Percentiles rank a stretch among this genome's conserved stretches.
phyloP scores from a whole-genome alignment of 2,329 filamentous ascomycete species.

The Pseudocercospora musae region DNA sequence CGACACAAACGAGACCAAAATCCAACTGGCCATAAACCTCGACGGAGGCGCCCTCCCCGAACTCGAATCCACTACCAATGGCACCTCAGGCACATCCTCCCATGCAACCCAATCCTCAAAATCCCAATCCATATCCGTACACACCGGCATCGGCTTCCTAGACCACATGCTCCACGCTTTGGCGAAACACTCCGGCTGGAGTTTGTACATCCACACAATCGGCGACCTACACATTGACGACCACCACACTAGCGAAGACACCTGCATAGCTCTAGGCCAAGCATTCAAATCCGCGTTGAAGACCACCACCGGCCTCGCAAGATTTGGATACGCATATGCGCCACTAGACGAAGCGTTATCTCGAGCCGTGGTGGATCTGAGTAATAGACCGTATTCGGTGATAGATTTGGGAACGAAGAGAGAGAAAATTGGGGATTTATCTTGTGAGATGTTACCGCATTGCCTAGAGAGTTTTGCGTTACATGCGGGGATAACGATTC shows the following conservation, averaged over 20 bases:
- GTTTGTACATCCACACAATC: slow-evolving; percentile 73
- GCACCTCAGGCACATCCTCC: slow-evolving; percentile 55
- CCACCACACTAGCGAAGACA: slow-evolving; percentile 96
- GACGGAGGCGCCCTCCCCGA: slow-evolving; percentile 69
- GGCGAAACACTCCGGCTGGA: slow-evolving; percentile 95
- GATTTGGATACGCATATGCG: slow-evolving; percentile 88
- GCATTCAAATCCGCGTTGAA: slow-evolving; percentile 81
- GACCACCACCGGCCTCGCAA: slow-evolving; percentile 73
- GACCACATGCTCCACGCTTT: slow-evolving; percentile 99
- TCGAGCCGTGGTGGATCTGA: slow-evolving; percentile 89
- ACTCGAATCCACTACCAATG: slow-evolving; percentile 37
- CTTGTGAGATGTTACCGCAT: slow-evolving; percentile 96
- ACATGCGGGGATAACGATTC: slow-evolving; percentile 84
- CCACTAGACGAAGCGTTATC: slow-evolving; percentile 94
- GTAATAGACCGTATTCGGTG: slow-evolving; percentile 83
- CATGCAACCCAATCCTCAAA: slow-evolving; percentile 84
- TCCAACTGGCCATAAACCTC: slow-evolving; percentile 86
- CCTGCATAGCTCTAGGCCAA: slow-evolving; percentile 81
- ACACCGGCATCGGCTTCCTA: slow-evolving; percentile 94
- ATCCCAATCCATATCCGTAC: slow-evolving; percentile 79
- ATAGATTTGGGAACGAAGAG: slow-evolving; percentile 79
- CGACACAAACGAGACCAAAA: slow-evolving; percentile 97
- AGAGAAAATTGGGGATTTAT: slow-evolving; percentile 91
- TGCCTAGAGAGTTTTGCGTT: slow-evolving; percentile 92
- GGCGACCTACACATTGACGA: slow-evolving; percentile 97